Percentiles rank a stretch among this genome's conserved stretches.
These are phyloP conservation scores for Xanthoparmelia taractica DNA, from an alignment of 495 filamentous ascomycete species.

Conservation along the genomic window DNA sequence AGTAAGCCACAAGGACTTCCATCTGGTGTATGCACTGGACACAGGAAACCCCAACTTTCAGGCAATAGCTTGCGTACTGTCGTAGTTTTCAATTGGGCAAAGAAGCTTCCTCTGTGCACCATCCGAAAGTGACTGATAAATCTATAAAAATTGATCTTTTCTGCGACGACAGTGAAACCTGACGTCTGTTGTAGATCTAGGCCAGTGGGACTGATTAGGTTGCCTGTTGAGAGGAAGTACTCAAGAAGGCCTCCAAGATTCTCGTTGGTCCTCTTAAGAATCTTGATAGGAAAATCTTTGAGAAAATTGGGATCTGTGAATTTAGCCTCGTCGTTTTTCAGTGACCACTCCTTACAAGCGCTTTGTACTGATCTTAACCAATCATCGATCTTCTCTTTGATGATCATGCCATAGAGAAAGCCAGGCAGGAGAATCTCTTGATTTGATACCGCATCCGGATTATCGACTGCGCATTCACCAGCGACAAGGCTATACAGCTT, in stretches of 20 bases:
- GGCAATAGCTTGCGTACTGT: constrained; percentile 91
- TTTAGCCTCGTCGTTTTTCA: constrained; percentile 49
- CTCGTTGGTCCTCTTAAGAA: constrained; percentile 75
- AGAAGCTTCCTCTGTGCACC: constrained; percentile 98
- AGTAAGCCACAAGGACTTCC: constrained; percentile 88
- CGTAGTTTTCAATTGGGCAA: constrained; percentile 93
- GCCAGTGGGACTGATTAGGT: constrained; percentile 80
- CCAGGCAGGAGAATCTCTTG: constrained; percentile 90
- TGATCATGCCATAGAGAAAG: constrained; percentile 86
- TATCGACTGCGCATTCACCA: constrained; percentile 86
- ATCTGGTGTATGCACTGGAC: constrained; percentile 96
- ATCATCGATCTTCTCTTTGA: constrained; percentile 91
- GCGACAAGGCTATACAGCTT: constrained; percentile 90
- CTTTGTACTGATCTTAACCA: constrained; percentile 61
- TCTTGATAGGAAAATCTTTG: constrained; percentile 67
- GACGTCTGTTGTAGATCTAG: constrained; percentile 90
- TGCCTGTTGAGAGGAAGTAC: constrained; percentile 95
- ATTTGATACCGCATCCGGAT: constrained; percentile 90
- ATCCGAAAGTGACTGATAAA: constrained; percentile 99
- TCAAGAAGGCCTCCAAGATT: constrained; percentile 79
- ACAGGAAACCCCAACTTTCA: constrained; percentile 96
- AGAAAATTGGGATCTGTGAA: constrained; percentile 66
- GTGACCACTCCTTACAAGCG: constrained; percentile 59
- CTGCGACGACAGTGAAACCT: constrained; percentile 91
- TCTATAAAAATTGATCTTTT: constrained; percentile 98